Conservation (phyloP, 1,284 basidiomycete species). For the Quambalaria eucalypti region DNA sequence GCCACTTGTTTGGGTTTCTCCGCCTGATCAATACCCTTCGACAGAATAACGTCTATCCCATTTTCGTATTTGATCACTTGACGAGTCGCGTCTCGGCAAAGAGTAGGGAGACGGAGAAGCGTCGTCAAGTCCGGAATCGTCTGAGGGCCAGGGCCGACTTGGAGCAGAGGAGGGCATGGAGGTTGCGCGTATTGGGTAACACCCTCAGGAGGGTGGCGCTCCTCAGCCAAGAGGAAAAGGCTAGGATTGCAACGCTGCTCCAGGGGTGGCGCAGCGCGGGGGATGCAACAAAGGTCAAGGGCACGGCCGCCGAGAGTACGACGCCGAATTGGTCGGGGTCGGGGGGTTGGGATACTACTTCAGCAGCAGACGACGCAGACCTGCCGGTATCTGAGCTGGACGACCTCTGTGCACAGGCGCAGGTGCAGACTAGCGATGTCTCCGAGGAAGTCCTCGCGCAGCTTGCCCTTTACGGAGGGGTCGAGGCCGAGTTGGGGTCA, state of each 20-base stretch:
- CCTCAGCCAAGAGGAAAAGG: neutral
- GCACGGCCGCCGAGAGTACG: too few species aligned
- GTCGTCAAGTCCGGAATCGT: neutral
- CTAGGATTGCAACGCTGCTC: neutral
- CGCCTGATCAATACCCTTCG: conserved; percentile 24
- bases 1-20: conserved; percentile 35
- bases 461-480: too few species aligned
- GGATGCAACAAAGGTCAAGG: too few species aligned
- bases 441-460: too few species aligned
- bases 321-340: too few species aligned
- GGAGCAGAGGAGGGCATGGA: conserved; percentile 2
- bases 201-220: neutral
- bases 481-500: too few species aligned
- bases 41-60: conserved; percentile 16
- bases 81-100: conserved; percentile 24
- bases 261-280: neutral
- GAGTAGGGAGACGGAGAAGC: conserved; percentile 23
- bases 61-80: conserved; percentile 39
- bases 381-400: too few species aligned
- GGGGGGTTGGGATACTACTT: too few species aligned
- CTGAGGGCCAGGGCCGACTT: neutral
- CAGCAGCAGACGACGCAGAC: too few species aligned
- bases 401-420: too few species aligned
- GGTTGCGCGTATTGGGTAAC: neutral
- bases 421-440: too few species aligned